Conservation (phyloP, 257 asterid species). For the Asclepias syriaca region DNA sequence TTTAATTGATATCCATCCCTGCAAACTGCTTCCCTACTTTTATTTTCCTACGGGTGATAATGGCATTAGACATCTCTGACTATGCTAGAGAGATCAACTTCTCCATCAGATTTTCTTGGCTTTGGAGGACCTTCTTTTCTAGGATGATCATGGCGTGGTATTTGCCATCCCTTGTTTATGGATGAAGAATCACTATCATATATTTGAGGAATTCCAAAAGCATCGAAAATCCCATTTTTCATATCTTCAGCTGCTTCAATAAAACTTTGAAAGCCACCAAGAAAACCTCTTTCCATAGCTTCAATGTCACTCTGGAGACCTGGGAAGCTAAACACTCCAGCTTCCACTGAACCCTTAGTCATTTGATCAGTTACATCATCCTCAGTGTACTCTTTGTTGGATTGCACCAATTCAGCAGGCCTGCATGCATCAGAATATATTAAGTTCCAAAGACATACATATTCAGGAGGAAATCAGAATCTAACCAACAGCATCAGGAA, state of each 20-base stretch:
- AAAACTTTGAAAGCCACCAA: conserved; percentile 36
- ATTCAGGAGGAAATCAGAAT: conserved; percentile 8
- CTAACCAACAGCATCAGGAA: neutral
- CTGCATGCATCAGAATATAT: conserved; percentile 30
- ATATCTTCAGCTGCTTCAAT: conserved; percentile 60
- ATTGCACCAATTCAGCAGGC: conserved; percentile 77
- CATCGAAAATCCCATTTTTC: conserved; percentile 46
- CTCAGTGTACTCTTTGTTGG: conserved; percentile 69
- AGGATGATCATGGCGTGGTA: conserved; percentile 37
- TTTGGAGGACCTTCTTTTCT: conserved; percentile 29
- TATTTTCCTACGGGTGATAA: neutral
- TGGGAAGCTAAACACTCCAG: conserved; percentile 44
- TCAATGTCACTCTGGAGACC: conserved; percentile 68
- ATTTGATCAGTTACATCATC: conserved; percentile 80
- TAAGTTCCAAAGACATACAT: neutral
- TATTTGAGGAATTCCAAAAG: conserved; percentile 31
- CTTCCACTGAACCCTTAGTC: conserved; percentile 40
- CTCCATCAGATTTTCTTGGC: conserved; percentile 38
- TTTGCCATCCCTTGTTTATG: conserved; percentile 26
- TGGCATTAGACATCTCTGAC: conserved; percentile 46
- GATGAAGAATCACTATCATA: conserved; percentile 20
- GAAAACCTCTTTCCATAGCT: conserved; percentile 54
- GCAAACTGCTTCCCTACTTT: neutral
- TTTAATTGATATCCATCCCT: neutral
- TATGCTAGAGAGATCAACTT: conserved; percentile 53